A percentile compares a stretch with the other conserved stretches of the same genome.
These are phyloP conservation scores for Sistotremastrum niveocremeum DNA, from an alignment of 768 basidiomycete genomes.

Conservation along the genomic window DNA sequence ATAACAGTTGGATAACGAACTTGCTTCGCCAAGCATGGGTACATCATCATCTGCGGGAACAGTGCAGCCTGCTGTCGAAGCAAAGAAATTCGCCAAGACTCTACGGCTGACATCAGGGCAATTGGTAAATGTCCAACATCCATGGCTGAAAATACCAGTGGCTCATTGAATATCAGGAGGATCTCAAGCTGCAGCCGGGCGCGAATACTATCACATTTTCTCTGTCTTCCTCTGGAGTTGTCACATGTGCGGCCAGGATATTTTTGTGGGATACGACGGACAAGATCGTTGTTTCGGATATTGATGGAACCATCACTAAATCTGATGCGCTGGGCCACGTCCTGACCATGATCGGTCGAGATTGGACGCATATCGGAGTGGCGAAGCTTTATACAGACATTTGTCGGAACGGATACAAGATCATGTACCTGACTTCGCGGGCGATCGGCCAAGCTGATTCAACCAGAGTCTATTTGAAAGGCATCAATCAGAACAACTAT, in stretches of 20 bases:
- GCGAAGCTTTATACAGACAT: conserved; percentile 97
- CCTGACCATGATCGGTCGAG: conserved; percentile 93
- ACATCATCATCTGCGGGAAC: conserved; percentile 16
- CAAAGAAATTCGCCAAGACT: conserved; percentile 77
- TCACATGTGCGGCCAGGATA: conserved; percentile 82
- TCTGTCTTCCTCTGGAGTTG: conserved; percentile 64
- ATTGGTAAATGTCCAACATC: conserved; percentile 40
- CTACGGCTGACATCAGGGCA: conserved; percentile 89
- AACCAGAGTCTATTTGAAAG: conserved; percentile 86
- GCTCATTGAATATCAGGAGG: conserved; percentile 42
- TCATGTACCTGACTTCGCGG: conserved; percentile 93
- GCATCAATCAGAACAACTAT: conserved; percentile 91
- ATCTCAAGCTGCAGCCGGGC: conserved; percentile 70
- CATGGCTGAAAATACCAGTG: not conserved
- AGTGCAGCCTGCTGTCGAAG: conserved; percentile 3
- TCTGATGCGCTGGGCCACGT: conserved; percentile 95
- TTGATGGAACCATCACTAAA: conserved; percentile 99
- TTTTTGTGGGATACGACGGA: conserved; percentile 95
- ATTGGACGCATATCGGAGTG: conserved; percentile 96
- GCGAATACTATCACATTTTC: conserved; percentile 91
- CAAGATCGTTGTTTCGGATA: conserved; percentile 86
- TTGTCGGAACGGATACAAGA: conserved; percentile 88
- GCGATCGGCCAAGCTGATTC: conserved; percentile 98
- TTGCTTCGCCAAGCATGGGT: conserved; percentile 20
- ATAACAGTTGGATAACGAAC: conserved; percentile 16